phyloP scores from a whole-genome alignment of 441 rosid genomes.

The Populus trichocarpa region DNA sequence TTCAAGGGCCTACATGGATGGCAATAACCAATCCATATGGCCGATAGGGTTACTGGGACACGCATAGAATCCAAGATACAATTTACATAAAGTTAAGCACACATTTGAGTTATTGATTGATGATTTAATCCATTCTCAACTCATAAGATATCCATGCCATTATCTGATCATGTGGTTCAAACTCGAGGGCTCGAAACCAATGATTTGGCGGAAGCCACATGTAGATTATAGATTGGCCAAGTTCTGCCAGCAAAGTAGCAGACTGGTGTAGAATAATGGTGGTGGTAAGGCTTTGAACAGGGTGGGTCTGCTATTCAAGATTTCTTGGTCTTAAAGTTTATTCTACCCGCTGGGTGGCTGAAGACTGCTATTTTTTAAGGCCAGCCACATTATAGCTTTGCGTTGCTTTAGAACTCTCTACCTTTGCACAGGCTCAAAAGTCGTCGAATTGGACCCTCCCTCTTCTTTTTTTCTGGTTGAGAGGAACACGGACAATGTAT shows the following conservation, averaged over 20 bases:
- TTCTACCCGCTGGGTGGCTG: conserved; percentile 20
- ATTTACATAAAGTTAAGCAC: background rate
- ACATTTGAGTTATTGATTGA: background rate
- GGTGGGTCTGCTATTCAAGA: conserved; percentile 33
- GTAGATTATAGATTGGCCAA: background rate
- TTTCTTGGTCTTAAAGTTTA: conserved; percentile 31
- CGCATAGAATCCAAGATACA: conserved; percentile 17
- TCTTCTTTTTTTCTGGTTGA: conserved; percentile 12
- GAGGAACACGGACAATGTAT: background rate
- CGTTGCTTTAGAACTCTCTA: conserved; percentile 18
- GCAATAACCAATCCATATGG: background rate
- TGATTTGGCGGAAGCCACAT: conserved; percentile 4
- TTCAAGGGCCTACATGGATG: conserved; percentile 1
- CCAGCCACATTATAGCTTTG: conserved; percentile 20
- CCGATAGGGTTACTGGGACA: background rate
- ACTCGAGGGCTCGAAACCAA: background rate
- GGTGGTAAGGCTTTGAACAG: conserved; percentile 15
- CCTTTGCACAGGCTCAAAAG: conserved; percentile 22
- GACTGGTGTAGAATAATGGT: conserved; percentile 26
- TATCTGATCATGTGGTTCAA: background rate
- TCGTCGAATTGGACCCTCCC: conserved; percentile 24
- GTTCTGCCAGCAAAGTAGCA: background rate
- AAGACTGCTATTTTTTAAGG: conserved; percentile 7
- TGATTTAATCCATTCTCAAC: conserved; percentile 7
- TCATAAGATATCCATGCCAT: background rate